These are phyloP conservation scores for Phytophthora fragariae DNA, from an alignment of 352 stramenopile genomes.

Conservation along the genomic window DNA sequence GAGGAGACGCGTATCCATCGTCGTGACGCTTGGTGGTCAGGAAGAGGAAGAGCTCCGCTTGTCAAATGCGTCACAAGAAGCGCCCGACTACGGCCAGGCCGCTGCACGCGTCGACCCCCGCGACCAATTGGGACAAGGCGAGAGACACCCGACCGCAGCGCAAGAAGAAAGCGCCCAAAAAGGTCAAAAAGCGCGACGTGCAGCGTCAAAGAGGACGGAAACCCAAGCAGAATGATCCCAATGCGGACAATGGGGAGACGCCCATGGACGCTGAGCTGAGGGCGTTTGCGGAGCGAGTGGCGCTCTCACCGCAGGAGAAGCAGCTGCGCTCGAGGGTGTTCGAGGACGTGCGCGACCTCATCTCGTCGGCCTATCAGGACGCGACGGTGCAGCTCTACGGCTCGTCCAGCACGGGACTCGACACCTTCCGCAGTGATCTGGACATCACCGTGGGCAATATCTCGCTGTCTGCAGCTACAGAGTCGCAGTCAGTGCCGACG, in stretches of 20 bases:
- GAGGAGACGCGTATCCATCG: no score
- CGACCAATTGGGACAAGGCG: slow-evolving; percentile 40
- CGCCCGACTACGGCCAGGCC: slow-evolving; percentile 12
- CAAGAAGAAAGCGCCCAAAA: slow-evolving; percentile 33
- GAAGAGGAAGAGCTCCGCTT: not conserved
- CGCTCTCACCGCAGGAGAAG: slow-evolving; percentile 53
- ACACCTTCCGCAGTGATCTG: slow-evolving; percentile 81
- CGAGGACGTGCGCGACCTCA: slow-evolving; percentile 52
- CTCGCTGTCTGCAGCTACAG: slow-evolving; percentile 11
- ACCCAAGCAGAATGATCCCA: not conserved
- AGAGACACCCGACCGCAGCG: slow-evolving; percentile 1
- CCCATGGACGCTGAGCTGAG: slow-evolving; percentile 57
- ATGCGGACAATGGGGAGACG: slow-evolving; percentile 13
- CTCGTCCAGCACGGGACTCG: slow-evolving; percentile 72
- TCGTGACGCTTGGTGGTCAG: not conserved
- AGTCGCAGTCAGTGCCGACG: slow-evolving; percentile 18
- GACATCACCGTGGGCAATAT: slow-evolving; percentile 78
- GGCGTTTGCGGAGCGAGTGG: slow-evolving; percentile 52
- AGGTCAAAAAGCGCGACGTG: slow-evolving; percentile 21
- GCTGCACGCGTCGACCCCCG: slow-evolving; percentile 21
- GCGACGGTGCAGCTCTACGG: slow-evolving; percentile 71
- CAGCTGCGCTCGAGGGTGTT: slow-evolving; percentile 50
- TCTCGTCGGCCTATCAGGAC: slow-evolving; percentile 47
- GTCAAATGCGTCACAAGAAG: slow-evolving; percentile 25
- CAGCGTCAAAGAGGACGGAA: slow-evolving; percentile 7